Base-by-base conservation (phyloP, 805 yeast species). In the Kodamaea leandrae region DNA sequence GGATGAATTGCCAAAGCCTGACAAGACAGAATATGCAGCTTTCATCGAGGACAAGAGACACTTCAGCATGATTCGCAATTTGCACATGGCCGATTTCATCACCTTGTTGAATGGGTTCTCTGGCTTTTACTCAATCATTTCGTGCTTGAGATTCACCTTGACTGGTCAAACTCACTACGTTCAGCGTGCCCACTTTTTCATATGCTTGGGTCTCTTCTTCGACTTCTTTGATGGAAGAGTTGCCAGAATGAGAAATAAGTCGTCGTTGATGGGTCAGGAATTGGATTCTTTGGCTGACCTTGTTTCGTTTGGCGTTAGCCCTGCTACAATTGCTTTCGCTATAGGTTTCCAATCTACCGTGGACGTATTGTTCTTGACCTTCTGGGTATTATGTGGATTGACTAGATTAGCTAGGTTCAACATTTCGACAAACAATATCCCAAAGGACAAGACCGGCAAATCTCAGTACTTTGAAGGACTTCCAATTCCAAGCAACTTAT, bases 161-260 rank as follows among this genome's bases (percentile, higher is more conserved):
- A 85, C 91, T 2, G 81, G 79, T 10, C 71, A 80, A 50, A 65
- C 78, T 6, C 84, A 80, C 55, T 84, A 85, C 60, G 77, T 82
- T 23, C 91, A 85, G 66, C 75, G 96, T 53, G 96, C 98, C 2
- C 90, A 89, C 66, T 81, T 84, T 50, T 88, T 86, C 66, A 87
- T 89, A 32, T 74, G 86, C n/a, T 70, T 91, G 51, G 99, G 99
- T 4, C 77, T 91, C 56, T 88, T 93, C 60, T 91, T 91, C 62
- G 99, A 91, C 63, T 89, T 93, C 61, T 86, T 93, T 61, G 99
- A 93, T 61, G 99, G 99, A 25, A 80, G 95, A 54, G 99, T 91
- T 6, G 99, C 99, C 3, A 78, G 99, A 57, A 76, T 93, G 68
- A 79, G 96, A 66, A 85, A 89, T 61, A 88, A 90, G 68, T 78